A percentile compares a stretch with the other conserved stretches of the same genome.
Conservation (phyloP, 2,329 filamentous ascomycete species). For the Bipolaris gigantea region DNA sequence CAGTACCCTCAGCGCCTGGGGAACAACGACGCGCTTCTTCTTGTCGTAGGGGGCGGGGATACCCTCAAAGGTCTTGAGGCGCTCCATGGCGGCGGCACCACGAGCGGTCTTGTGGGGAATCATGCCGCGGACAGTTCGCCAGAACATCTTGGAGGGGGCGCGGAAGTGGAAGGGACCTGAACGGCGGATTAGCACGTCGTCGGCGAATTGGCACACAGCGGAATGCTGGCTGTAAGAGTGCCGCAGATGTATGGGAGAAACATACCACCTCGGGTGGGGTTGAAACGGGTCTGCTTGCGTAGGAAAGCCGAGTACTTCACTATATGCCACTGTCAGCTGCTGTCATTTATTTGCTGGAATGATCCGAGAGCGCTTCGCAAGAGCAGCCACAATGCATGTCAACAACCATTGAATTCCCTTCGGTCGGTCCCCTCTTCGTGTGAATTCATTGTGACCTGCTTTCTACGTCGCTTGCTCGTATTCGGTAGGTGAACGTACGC, state of each 20-base stretch:
- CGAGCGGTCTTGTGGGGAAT: slow-evolving; percentile 99
- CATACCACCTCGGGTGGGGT: slow-evolving; percentile 97
- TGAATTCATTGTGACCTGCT: slow-evolving; percentile 18
- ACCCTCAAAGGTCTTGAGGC: slow-evolving; percentile 99
- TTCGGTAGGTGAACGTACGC: slow-evolving; percentile 71
- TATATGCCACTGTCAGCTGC: slow-evolving; percentile 54
- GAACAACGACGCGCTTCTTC: slow-evolving; percentile 99
- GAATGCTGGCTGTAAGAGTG: not conserved
- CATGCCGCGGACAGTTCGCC: slow-evolving; percentile 99
- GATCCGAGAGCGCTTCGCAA: slow-evolving; percentile 8
- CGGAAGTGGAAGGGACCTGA: slow-evolving; percentile 99
- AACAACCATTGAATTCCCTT: not conserved
- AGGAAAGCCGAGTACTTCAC: slow-evolving; percentile 99
- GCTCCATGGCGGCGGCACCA: slow-evolving; percentile 93
- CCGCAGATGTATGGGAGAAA: slow-evolving; percentile 20
- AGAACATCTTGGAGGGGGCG: slow-evolving; percentile 98
- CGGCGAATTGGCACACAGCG: not conserved
- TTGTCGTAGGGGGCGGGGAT: slow-evolving; percentile 98
- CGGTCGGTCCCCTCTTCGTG: not conserved
- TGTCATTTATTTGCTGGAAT: slow-evolving; percentile 10
- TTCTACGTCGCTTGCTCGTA: slow-evolving; percentile 15
- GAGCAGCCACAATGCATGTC: slow-evolving; percentile 15
- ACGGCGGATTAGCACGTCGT: slow-evolving; percentile 24
- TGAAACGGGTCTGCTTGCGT: slow-evolving; percentile 99
- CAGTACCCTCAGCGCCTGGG: slow-evolving; percentile 95